Conservation (phyloP, 2,329 filamentous ascomycete species). For the Fusarium annulatum region DNA sequence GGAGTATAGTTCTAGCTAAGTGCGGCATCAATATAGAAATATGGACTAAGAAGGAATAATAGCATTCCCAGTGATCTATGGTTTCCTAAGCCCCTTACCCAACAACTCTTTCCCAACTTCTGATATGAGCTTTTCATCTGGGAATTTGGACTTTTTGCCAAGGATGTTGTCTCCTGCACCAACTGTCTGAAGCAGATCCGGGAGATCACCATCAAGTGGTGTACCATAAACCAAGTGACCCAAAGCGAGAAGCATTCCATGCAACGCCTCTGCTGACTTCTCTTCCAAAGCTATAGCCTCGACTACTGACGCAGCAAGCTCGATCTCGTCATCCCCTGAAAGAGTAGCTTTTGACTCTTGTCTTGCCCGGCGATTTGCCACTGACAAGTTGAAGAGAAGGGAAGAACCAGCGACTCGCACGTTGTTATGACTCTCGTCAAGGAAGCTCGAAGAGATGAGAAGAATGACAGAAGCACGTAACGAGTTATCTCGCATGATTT, state of each 20-base stretch:
- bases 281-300: conserved; percentile 74
- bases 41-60: not conserved
- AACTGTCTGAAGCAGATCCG: conserved; percentile 81
- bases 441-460: conserved; percentile 79
- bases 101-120: conserved; percentile 66
- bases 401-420: conserved; percentile 85
- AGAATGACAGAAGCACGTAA: conserved; percentile 71
- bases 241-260: conserved; percentile 79
- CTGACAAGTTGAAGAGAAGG: conserved; percentile 83
- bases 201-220: conserved; percentile 77
- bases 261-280: conserved; percentile 75
- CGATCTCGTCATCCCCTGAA: conserved; percentile 77
- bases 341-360: conserved; percentile 68
- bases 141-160: conserved; percentile 67
- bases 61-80: conserved; percentile 20
- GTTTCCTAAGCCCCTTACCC: conserved; percentile 60
- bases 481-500: conserved; percentile 64
- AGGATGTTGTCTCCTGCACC: conserved; percentile 75
- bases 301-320: conserved; percentile 82
- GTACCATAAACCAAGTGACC: conserved; percentile 81
- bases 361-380: conserved; percentile 74
- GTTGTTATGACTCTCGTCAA: conserved; percentile 79
- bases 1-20: not conserved
- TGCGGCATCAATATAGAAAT: not conserved
- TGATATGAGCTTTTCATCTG: conserved; percentile 65